Percentiles rank a stretch among this genome's conserved stretches.
Evolutionary conservation across 2,329 filamentous ascomycete species (phyloP).

Genomic region (Zasmidium cellare): DNA sequence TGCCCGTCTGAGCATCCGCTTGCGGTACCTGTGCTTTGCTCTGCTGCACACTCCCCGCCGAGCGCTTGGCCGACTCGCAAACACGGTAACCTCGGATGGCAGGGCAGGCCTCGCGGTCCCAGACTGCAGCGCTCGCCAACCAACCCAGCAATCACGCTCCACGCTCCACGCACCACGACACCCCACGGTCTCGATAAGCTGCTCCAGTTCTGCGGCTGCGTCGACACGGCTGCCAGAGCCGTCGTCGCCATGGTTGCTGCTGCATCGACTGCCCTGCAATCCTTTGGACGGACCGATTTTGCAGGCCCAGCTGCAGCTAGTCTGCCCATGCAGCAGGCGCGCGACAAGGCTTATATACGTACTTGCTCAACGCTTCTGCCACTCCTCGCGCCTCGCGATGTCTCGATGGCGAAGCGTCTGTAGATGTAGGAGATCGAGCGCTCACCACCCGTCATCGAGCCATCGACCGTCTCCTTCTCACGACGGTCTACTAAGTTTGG

Average conservation of each 20-base stretch:
- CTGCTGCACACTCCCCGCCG: not conserved
- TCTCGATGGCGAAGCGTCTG: not conserved
- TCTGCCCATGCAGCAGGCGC: not conserved
- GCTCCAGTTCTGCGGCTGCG: not conserved
- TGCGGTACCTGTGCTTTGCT: not conserved
- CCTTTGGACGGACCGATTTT: not conserved
- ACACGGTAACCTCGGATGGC: not conserved
- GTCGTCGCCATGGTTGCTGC: constrained; percentile 1
- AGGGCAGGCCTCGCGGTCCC: not conserved
- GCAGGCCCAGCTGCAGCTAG: constrained; percentile 3
- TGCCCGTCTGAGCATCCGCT: not conserved
- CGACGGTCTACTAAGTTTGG: not conserved
- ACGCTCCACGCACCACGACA: not conserved
- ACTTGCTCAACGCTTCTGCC: constrained; percentile 5
- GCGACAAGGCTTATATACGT: constrained; percentile 3
- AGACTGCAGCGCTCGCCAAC: not conserved
- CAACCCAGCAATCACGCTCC: not conserved
- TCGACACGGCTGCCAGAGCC: not conserved
- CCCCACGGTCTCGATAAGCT: not conserved
- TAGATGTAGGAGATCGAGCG: not conserved
- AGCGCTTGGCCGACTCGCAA: not conserved
- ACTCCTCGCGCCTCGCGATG: not conserved
- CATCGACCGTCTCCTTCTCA: not conserved
- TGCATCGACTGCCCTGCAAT: not conserved
- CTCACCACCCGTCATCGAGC: not conserved